Percentiles rank a stretch among this genome's conserved stretches.
Conservation (phyloP, 2,329 filamentous ascomycete species). For the Leptodontidium sp. region DNA sequence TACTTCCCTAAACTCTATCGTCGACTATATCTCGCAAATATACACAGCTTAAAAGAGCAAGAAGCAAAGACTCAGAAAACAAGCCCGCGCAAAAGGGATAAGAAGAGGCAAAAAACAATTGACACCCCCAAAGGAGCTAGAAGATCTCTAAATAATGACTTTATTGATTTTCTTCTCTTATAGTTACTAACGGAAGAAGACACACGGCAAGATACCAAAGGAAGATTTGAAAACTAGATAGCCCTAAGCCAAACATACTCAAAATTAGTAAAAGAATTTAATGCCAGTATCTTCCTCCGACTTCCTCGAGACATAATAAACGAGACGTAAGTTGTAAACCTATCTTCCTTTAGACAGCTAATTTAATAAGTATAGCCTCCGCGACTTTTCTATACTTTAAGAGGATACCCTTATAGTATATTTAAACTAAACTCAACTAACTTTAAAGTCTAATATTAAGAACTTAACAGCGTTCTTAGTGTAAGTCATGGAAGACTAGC, state of each 20-base stretch:
- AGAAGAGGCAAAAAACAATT: not conserved
- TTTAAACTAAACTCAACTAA: not conserved
- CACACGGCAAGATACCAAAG: not conserved
- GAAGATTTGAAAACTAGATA: not conserved
- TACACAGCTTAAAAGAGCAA: constrained; percentile 1
- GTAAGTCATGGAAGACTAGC: too few relatives aligned
- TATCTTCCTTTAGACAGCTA: not conserved
- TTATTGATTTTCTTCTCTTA: not conserved
- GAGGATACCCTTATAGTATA: not conserved
- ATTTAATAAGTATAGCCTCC: not conserved
- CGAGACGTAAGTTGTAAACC: not conserved
- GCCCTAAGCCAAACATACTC: not conserved
- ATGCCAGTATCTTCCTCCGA: not conserved
- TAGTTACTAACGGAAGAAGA: not conserved
- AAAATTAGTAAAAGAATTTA: not conserved
- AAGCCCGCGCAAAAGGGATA: not conserved
- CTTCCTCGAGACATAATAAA: not conserved
- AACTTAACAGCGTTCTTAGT: too few relatives aligned
- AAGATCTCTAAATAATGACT: constrained; percentile 9
- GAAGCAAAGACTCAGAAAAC: not conserved
- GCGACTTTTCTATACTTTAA: not conserved
- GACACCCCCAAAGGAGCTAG: not conserved
- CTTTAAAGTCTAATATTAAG: not conserved
- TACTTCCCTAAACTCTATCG: not conserved
- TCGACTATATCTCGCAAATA: constrained; percentile 5